phyloP scores from a whole-genome alignment of 768 basidiomycete species.

The Xerocomus spinulosus region DNA sequence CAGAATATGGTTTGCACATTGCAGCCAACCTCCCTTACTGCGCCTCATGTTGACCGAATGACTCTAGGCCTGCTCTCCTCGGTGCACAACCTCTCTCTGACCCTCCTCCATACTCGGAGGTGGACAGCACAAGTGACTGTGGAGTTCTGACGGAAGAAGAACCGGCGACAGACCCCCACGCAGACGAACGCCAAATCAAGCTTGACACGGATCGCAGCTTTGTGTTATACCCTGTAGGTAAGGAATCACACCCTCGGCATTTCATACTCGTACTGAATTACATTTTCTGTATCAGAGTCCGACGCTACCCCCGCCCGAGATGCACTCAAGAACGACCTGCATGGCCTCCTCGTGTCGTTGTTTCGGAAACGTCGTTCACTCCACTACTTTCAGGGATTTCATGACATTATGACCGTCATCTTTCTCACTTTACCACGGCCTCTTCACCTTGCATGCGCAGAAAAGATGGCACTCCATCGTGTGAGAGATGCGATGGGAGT shows the following conservation, averaged over 20 bases:
- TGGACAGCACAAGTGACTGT: constrained; percentile 11
- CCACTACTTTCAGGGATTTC: constrained; percentile 89
- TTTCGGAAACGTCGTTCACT: constrained; percentile 70
- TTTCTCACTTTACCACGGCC: constrained; percentile 67
- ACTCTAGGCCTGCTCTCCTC: constrained; percentile 26
- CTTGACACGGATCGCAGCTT: constrained; percentile 93
- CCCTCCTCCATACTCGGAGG: constrained; percentile 26
- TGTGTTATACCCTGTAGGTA: constrained; percentile 88
- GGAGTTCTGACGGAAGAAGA: constrained; percentile 1
- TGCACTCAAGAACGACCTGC: constrained; percentile 57
- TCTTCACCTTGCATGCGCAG: constrained; percentile 50
- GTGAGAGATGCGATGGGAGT: constrained; percentile 86
- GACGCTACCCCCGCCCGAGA: constrained; percentile 33
- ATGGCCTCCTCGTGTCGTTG: constrained; percentile 67
- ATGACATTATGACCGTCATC: constrained; percentile 86
- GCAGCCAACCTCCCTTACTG: constrained; percentile 3
- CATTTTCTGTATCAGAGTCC: constrained; percentile 15
- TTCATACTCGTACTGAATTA: constrained; percentile 8
- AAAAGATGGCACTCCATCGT: constrained; percentile 31
- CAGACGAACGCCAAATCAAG: constrained; percentile 81
- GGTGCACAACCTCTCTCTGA: constrained; percentile 39
- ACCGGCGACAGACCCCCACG: constrained; percentile 37
- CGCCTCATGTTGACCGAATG: constrained; percentile 18
- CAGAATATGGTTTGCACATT: constrained; percentile 48
- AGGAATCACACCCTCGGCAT: constrained; percentile 15